Base-by-base conservation (phyloP, 345 rosid genomes). In the Cochlearia excelsa region DNA sequence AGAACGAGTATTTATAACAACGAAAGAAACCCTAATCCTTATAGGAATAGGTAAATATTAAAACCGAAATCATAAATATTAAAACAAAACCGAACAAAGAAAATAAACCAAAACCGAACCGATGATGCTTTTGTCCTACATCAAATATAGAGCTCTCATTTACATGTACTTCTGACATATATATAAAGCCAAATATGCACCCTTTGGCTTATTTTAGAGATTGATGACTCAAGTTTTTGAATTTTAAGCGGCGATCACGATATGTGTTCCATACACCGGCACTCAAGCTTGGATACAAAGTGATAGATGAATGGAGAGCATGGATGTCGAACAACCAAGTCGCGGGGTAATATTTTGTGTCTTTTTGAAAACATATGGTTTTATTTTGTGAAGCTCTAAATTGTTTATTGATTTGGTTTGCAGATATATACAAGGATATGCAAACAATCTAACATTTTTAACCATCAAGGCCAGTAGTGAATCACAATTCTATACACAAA, bases 181-280 rank as follows among this genome's bases (percentile, higher is more conserved):
- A 33, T 5, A 33, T 33, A 33, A 33, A 33, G 35, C 35, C 35
- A 33, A 16, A 16, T 16, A 16, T 16, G 23, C 1, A 33, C 35
- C 35, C 5, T 33, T 33, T 16, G 23, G 23, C 23, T 33, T 33
- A 33, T 3, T 33, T 33, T 2, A 33, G 35, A 33, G 3, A 33
- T 2, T 33, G 35, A 33, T 33, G 35, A 33, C 3, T 2, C 35
- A 33, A 33, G 35, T 33, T 33, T 33, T 33, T 33, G 35, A 5
- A 33, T 33, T 33, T 39, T 57, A 73, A 92, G 96, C 4, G 98
- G 93, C 46, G 98, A 92, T 82, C 96, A 92, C 48, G 96, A 86
- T 65, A 82, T 92, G 96, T 88, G 86, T 92, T 56, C 98, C 98
- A 2, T 92, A 70, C 73, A 88, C 98, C 0, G 95, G 98, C 1